Conservation (phyloP, 228 moss, liverwort and hornwort genomes). For the Sphagnum magellanicum region DNA sequence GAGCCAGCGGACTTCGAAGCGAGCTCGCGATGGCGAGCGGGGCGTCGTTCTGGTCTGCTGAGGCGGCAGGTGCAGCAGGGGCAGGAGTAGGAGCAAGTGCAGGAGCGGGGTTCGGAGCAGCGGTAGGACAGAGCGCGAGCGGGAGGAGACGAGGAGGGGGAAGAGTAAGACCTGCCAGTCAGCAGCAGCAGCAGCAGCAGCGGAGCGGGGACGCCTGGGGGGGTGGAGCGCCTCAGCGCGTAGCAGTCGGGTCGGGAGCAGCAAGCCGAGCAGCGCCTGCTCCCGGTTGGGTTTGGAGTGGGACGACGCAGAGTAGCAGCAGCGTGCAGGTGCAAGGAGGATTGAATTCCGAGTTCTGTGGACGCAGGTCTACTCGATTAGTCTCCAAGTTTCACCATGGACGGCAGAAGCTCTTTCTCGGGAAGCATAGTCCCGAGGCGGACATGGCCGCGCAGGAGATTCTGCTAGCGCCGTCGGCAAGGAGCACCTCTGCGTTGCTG, state of each 20-base stretch:
- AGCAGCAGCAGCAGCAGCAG: conserved; percentile 22
- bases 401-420: conserved; percentile 85
- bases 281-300: conserved; percentile 26
- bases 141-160: conserved; percentile 41
- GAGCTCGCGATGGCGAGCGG: conserved; percentile 61
- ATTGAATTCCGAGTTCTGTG: conserved; percentile 84
- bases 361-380: conserved; percentile 81
- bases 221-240: conserved; percentile 43
- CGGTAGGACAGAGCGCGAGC: conserved; percentile 29
- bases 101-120: conserved; percentile 27
- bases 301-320: conserved; percentile 11
- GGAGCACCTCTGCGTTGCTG: conserved; percentile 44
- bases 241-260: conserved; percentile 49
- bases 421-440: conserved; percentile 88
- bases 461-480: conserved; percentile 30
- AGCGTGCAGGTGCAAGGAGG: conserved; percentile 42
- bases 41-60: conserved; percentile 73
- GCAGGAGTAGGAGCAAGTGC: conserved; percentile 39
- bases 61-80: conserved; percentile 57
- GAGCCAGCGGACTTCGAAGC: neutral
- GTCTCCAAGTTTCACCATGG: conserved; percentile 97
- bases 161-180: conserved; percentile 53
- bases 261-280: conserved; percentile 6
- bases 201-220: conserved; percentile 53
- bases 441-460: conserved; percentile 82